Conservation (phyloP, 148 eudicot species). For the Euryodendron excelsum region DNA sequence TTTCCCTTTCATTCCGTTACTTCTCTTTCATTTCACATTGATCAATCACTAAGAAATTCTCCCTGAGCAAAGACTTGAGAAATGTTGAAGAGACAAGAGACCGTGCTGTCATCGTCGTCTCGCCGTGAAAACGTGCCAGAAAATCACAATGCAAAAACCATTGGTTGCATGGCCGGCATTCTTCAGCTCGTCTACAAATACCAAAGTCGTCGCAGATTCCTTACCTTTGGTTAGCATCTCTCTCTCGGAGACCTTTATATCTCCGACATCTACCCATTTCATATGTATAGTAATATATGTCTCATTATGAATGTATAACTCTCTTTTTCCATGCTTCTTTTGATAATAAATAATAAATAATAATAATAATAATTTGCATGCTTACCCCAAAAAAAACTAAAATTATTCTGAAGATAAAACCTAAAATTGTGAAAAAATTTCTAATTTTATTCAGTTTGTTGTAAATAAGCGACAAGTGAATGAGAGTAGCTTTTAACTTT, state of each 20-base stretch:
- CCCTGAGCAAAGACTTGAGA: not conserved
- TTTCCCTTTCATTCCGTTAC: too few species aligned
- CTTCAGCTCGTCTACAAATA: conserved; percentile 62
- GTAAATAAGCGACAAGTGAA: not conserved
- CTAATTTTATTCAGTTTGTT: not conserved
- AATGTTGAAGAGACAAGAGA: conserved; percentile 12
- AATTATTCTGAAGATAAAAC: not conserved
- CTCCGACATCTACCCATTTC: not conserved
- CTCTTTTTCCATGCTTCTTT: too few species aligned
- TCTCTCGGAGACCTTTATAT: too few species aligned
- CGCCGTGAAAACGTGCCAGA: conserved; percentile 29
- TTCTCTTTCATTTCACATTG: not conserved
- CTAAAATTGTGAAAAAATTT: not conserved
- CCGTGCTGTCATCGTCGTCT: conserved; percentile 23
- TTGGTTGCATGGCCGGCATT: conserved; percentile 82
- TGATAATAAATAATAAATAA: too few species aligned
- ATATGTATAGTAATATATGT: too few species aligned
- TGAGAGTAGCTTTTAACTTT: too few species aligned
- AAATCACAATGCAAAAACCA: conserved; percentile 34
- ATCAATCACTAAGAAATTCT: not conserved
- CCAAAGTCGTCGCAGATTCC: conserved; percentile 46
- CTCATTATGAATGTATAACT: too few species aligned
- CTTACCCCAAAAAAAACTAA: too few species aligned
- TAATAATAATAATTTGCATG: too few species aligned
- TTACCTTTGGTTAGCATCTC: conserved; percentile 46